Conservation (phyloP, 345 rosid species). For the Heritiera fomes region DNA sequence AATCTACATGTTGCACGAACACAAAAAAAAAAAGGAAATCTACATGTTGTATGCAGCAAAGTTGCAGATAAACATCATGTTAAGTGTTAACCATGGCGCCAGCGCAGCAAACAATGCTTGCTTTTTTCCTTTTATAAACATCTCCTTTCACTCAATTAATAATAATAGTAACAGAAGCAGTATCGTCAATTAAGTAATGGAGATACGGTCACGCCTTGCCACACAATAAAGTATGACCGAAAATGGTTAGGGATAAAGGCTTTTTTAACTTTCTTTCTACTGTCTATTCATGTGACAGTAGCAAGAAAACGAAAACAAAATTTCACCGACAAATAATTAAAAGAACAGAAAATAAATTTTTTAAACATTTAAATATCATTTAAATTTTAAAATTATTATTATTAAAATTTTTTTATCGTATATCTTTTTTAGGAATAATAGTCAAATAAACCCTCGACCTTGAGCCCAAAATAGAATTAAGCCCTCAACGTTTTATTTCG, state of each 20-base stretch:
- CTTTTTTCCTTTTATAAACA: neutral
- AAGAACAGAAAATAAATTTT: too few relatives aligned
- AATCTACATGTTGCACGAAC: too few relatives aligned
- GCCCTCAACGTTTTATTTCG: too few relatives aligned
- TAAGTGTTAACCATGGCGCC: neutral
- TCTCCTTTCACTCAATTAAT: neutral
- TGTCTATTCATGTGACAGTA: neutral
- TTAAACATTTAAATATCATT: too few relatives aligned
- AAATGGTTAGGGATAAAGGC: neutral
- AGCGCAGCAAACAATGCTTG: neutral
- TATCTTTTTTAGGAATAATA: too few relatives aligned
- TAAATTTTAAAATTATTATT: too few relatives aligned
- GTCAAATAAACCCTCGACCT: too few relatives aligned
- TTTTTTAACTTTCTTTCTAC: neutral
- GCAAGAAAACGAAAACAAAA: neutral
- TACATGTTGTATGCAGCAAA: neutral
- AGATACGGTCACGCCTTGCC: neutral
- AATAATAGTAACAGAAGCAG: neutral
- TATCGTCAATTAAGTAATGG: neutral
- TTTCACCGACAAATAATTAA: neutral
- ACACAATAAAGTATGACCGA: neutral
- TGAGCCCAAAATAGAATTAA: too few relatives aligned
- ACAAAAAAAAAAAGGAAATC: too few relatives aligned
- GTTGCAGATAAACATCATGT: neutral
- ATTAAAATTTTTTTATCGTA: too few relatives aligned